Evolutionary conservation across 768 basidiomycete genomes (phyloP).

Genomic region (Mycena polygramma): DNA sequence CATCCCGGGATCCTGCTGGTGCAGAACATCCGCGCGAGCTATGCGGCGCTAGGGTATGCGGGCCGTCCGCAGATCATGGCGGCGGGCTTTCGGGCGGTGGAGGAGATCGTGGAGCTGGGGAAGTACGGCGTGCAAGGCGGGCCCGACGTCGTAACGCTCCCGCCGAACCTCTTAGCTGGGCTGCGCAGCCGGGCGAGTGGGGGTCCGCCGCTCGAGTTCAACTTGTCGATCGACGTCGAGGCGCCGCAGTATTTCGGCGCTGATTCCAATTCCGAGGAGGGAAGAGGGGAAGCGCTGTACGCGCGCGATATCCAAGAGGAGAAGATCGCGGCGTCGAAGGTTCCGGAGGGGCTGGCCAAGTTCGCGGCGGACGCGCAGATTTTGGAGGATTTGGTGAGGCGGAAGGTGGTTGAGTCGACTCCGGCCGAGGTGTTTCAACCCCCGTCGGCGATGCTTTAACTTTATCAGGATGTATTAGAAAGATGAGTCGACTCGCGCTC

Average conservation of each 20-base stretch:
- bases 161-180: conserved; percentile 49
- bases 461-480: conserved; percentile 1
- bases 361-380: conserved; percentile 50
- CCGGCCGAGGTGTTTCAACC: not conserved
- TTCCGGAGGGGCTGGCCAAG: conserved; percentile 52
- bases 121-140: conserved; percentile 44
- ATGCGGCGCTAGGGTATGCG: conserved; percentile 38
- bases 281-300: conserved; percentile 39
- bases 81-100: conserved; percentile 49
- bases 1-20: conserved; percentile 51
- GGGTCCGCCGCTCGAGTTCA: conserved; percentile 18
- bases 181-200: conserved; percentile 32
- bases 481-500: not conserved
- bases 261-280: no score
- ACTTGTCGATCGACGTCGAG: conserved; percentile 2
- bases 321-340: conserved; percentile 49
- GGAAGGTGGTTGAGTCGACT: conserved; percentile 27
- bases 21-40: conserved; percentile 45
- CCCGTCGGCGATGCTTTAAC: conserved; percentile 18
- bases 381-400: conserved; percentile 43
- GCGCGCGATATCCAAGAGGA: conserved; percentile 42
- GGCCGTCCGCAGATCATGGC: conserved; percentile 50
- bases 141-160: conserved; percentile 51
- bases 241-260: conserved; percentile 19
- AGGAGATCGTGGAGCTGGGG: conserved; percentile 49